Conservation (phyloP, 139 green algal species). For the Tetraselmis chui region DNA sequence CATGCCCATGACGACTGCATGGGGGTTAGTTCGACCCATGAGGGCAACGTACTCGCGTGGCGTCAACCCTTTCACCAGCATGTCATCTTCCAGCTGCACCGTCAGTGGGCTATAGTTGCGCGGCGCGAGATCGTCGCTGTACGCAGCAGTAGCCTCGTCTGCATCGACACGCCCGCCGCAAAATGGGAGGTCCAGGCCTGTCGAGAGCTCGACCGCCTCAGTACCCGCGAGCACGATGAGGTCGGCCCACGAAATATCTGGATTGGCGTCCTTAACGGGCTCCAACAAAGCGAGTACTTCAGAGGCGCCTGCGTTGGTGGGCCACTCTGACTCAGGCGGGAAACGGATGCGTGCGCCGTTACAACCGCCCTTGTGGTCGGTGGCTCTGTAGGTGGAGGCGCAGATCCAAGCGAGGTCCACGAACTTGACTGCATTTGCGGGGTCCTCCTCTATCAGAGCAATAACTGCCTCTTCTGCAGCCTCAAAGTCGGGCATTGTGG, state of each 20-base stretch:
- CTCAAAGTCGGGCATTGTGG: constrained; percentile 11
- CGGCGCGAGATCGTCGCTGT: constrained; percentile 10
- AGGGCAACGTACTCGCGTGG: no score
- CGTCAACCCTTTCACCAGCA: constrained; percentile 16
- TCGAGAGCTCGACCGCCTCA: constrained; percentile 12
- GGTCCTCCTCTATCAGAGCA: background rate
- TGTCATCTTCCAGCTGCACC: constrained; percentile 10
- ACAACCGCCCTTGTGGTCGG: background rate
- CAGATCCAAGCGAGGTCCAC: constrained; percentile 7
- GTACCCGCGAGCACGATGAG: no score
- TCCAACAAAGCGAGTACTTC: constrained; percentile 6
- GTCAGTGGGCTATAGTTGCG: background rate
- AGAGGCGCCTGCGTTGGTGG: background rate
- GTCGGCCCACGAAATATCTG: constrained; percentile 22
- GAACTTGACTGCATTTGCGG: background rate
- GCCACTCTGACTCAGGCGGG: background rate
- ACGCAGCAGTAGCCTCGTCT: background rate
- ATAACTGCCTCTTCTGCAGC: constrained; percentile 1
- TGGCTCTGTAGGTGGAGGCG: constrained; percentile 1
- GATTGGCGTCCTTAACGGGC: constrained; percentile 2
- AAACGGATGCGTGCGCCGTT: background rate
- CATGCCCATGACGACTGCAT: no score
- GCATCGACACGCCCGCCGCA: constrained; percentile 28
- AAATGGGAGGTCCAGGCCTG: constrained; percentile 11
- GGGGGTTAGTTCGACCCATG: no score